Percentiles rank a stretch among this genome's conserved stretches.
Evolutionary conservation across 192 early-diverging fungal species (phyloP).

Genomic region (Coemansia sp.): DNA sequence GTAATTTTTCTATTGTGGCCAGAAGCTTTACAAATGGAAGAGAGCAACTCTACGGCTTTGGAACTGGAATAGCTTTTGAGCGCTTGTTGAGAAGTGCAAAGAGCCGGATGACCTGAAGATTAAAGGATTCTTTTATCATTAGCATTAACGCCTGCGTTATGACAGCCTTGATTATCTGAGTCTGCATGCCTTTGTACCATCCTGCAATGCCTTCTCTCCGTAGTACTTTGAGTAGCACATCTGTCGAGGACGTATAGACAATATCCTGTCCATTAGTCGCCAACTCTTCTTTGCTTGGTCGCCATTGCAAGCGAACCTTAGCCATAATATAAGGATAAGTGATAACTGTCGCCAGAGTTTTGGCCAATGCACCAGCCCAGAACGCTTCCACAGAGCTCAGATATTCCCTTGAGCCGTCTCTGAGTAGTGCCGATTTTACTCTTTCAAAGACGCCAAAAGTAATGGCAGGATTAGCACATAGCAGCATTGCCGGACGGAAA

Average conservation of each 20-base stretch:
- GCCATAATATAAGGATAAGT: conserved; percentile 99
- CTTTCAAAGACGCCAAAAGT: conserved; percentile 95
- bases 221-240: conserved; percentile 81
- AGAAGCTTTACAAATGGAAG: neutral
- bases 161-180: conserved; percentile 99
- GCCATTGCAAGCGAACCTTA: conserved; percentile 94
- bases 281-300: conserved; percentile 68
- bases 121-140: conserved; percentile 92
- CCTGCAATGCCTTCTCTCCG: conserved; percentile 79
- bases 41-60: neutral
- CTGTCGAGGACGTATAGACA: conserved; percentile 78
- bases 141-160: conserved; percentile 97
- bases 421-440: conserved; percentile 61
- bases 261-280: conserved; percentile 49
- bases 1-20: neutral
- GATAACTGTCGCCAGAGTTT: conserved; percentile 83
- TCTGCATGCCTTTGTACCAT: conserved; percentile 94
- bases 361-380: conserved; percentile 87
- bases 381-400: conserved; percentile 86
- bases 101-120: conserved; percentile 38
- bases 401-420: conserved; percentile 49
- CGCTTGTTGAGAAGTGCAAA: conserved; percentile 28
- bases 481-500: conserved; percentile 84
- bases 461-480: conserved; percentile 95
- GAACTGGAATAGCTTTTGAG: neutral